Conservation (phyloP, 768 basidiomycete species). For the Macrolepiota albuminosa region DNA sequence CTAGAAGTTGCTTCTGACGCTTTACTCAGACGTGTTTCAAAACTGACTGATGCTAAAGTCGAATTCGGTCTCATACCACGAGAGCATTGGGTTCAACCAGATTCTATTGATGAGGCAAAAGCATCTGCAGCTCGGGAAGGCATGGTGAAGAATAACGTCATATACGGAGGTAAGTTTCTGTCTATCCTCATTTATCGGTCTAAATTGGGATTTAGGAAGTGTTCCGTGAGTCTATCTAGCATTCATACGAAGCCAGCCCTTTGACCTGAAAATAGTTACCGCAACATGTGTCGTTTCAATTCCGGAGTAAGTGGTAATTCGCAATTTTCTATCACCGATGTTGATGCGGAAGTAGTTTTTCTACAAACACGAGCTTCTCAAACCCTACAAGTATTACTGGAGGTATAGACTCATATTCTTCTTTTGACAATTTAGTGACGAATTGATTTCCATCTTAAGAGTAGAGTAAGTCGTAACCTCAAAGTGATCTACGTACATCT, state of each 20-base stretch:
- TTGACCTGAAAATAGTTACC: constrained; percentile 43
- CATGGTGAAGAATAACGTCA: constrained; percentile 66
- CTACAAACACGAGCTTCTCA: constrained; percentile 76
- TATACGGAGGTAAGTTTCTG: constrained; percentile 53
- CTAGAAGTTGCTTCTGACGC: constrained; percentile 6
- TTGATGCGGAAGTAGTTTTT: constrained; percentile 56
- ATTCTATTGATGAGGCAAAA: constrained; percentile 71
- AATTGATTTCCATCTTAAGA: constrained; percentile 19
- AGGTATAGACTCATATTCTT: constrained; percentile 25
- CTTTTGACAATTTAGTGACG: not conserved
- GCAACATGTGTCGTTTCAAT: constrained; percentile 98
- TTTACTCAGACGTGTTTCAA: constrained; percentile 41
- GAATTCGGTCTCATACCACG: constrained; percentile 76
- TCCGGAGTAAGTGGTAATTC: constrained; percentile 66
- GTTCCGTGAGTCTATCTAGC: constrained; percentile 51
- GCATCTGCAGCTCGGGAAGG: constrained; percentile 58
- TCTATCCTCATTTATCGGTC: not conserved
- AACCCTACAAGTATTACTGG: constrained; percentile 87
- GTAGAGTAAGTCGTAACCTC: constrained; percentile 36
- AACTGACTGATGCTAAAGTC: constrained; percentile 57
- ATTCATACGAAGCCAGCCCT: not conserved
- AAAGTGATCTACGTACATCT: not conserved
- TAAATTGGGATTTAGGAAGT: constrained; percentile 47
- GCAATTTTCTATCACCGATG: not conserved
- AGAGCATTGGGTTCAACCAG: constrained; percentile 79